Percentiles rank a stretch among this genome's conserved stretches.
Conservation (phyloP, 2,329 filamentous ascomycete genomes). For the Coniochaeta hoffmannii region DNA sequence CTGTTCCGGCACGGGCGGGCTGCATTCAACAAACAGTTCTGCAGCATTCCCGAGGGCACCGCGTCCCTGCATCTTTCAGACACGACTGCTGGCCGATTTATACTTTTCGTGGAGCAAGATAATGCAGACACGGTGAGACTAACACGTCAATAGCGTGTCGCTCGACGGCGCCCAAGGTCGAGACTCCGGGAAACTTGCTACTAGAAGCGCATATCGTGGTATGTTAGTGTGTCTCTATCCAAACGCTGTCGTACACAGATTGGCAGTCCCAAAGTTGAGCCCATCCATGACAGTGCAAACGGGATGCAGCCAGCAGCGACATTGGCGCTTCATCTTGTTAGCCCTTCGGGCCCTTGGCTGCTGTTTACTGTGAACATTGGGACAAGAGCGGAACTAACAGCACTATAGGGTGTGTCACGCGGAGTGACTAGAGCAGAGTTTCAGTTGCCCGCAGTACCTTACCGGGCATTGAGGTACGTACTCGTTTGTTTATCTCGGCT, state of each 20-base stretch:
- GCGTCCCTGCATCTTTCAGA: background rate
- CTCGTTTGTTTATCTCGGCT: background rate
- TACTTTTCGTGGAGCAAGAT: background rate
- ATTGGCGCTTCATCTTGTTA: background rate
- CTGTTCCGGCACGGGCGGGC: background rate
- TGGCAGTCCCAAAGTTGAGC: no score
- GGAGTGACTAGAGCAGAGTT: background rate
- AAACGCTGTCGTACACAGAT: no score
- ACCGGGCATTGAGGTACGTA: background rate
- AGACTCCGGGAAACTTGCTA: background rate
- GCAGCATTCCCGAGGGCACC: background rate
- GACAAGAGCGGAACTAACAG: background rate
- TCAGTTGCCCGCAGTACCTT: background rate
- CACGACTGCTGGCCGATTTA: background rate
- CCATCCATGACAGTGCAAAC: background rate
- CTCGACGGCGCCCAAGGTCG: background rate
- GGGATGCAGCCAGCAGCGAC: background rate
- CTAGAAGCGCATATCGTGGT: background rate
- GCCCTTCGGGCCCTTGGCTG: background rate
- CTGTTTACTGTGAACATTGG: background rate
- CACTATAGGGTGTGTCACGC: background rate
- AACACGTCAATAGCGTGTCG: background rate
- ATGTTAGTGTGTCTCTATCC: background rate
- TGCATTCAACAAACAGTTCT: background rate
- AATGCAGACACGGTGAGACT: background rate